Percentiles rank a stretch among this genome's conserved stretches.
phyloP scores from a whole-genome alignment of 1,284 basidiomycete genomes.

The Trametes sp. region DNA sequence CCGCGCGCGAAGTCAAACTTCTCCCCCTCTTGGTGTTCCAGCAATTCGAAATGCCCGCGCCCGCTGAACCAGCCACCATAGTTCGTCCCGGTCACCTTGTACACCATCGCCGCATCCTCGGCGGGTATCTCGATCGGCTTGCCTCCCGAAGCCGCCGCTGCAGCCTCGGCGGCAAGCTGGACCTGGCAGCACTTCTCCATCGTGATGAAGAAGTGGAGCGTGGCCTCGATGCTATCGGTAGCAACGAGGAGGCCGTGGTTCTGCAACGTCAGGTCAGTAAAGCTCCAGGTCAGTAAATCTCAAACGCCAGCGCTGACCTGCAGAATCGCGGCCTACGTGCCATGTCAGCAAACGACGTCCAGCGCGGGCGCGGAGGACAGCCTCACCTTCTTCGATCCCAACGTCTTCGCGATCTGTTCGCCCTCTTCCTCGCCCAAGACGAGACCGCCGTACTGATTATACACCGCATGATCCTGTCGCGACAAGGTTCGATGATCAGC shows the following conservation, averaged over 20 bases:
- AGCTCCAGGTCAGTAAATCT: neutral
- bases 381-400: constrained; percentile 55
- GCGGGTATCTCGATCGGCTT: constrained; percentile 41
- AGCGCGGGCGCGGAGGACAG: constrained; percentile 31
- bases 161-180: constrained; percentile 58
- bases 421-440: constrained; percentile 68
- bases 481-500: neutral
- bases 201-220: constrained; percentile 48
- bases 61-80: constrained; percentile 48
- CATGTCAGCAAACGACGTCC: constrained; percentile 1
- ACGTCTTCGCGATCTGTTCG: constrained; percentile 56
- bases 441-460: constrained; percentile 61
- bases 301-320: constrained; percentile 6
- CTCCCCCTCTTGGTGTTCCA: constrained; percentile 46
- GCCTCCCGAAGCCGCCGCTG: constrained; percentile 45
- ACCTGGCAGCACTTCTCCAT: constrained; percentile 56
- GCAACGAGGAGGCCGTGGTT: constrained; percentile 68
- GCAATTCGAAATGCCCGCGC: constrained; percentile 44
- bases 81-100: constrained; percentile 39
- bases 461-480: constrained; percentile 47
- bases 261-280: constrained; percentile 34
- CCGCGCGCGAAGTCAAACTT: constrained; percentile 22
- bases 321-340: constrained; percentile 11
- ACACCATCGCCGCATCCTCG: constrained; percentile 38
- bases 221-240: constrained; percentile 49